Evolutionary conservation across 495 filamentous ascomycete species (phyloP).

Genomic region (Filosporella fistucella): DNA sequence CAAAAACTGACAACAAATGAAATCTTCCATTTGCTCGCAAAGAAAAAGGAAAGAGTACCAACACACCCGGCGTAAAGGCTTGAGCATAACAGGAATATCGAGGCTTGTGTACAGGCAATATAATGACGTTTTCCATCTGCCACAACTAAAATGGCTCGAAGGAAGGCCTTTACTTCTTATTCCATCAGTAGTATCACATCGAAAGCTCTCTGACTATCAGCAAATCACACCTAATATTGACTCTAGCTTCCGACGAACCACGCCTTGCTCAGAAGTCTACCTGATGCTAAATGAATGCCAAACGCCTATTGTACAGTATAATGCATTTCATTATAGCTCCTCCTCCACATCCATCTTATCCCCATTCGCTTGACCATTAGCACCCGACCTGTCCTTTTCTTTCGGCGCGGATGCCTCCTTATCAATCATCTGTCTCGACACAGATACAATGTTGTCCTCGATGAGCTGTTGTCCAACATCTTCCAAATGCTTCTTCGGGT

Average conservation of each 20-base stretch:
- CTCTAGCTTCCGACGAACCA: constrained; percentile 10
- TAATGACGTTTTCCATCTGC: no score
- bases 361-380: constrained; percentile 24
- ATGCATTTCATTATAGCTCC: constrained; percentile 39
- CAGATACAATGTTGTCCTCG: constrained; percentile 97
- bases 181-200: no score
- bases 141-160: no score
- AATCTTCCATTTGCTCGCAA: no score
- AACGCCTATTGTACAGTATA: constrained; percentile 26
- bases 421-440: constrained; percentile 97
- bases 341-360: constrained; percentile 55
- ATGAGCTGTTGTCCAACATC: constrained; percentile 93
- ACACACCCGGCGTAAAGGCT: no score
- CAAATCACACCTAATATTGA: constrained; percentile 3
- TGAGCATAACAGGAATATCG: no score
- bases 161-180: no score
- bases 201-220: no score
- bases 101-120: no score
- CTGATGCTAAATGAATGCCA: constrained; percentile 8
- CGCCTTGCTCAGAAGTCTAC: constrained; percentile 10
- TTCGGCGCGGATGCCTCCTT: constrained; percentile 80
- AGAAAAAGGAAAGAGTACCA: no score
- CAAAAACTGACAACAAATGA: no score
- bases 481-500: constrained; percentile 98
- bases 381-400: constrained; percentile 31